Conservation (phyloP, 805 yeast species). For the Aciculoconidium aculeatum region DNA sequence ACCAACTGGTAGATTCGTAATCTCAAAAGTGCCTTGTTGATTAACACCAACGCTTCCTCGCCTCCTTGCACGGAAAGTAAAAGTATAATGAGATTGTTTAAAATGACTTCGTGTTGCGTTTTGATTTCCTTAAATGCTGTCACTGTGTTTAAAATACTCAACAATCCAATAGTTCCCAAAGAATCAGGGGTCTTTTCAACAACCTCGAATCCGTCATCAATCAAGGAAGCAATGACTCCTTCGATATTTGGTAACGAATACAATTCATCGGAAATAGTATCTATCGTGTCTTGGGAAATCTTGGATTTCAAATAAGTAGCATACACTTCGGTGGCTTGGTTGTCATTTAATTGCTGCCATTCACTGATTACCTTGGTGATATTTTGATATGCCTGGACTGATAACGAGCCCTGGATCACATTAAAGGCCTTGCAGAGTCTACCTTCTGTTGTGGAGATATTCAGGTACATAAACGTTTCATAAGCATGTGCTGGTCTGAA, state of each 20-base stretch:
- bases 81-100: constrained; percentile 24
- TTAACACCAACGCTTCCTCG: constrained; percentile 18
- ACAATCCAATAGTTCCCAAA: too few relatives aligned
- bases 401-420: constrained; percentile 19
- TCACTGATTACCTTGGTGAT: constrained; percentile 13
- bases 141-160: too few relatives aligned
- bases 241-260: constrained; percentile 22
- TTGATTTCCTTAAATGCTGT: constrained; percentile 24
- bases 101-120: constrained; percentile 21
- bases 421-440: constrained; percentile 17
- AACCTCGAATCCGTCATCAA: constrained; percentile 11
- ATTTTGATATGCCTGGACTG: constrained; percentile 24
- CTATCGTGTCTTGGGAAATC: constrained; percentile 20
- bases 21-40: constrained; percentile 18
- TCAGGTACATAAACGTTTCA: constrained; percentile 17
- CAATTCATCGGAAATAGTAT: constrained; percentile 16
- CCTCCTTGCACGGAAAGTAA: constrained; percentile 29
- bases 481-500: constrained; percentile 27
- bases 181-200: constrained; percentile 6
- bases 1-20: constrained; percentile 21
- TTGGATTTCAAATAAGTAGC: constrained; percentile 18
- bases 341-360: constrained; percentile 10
- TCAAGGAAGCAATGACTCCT: constrained; percentile 17
- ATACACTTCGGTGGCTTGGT: constrained; percentile 18
- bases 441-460: constrained; percentile 8